Evolutionary conservation across 1,284 basidiomycete species (phyloP).

Genomic region (Fomitopsis pinicola): DNA sequence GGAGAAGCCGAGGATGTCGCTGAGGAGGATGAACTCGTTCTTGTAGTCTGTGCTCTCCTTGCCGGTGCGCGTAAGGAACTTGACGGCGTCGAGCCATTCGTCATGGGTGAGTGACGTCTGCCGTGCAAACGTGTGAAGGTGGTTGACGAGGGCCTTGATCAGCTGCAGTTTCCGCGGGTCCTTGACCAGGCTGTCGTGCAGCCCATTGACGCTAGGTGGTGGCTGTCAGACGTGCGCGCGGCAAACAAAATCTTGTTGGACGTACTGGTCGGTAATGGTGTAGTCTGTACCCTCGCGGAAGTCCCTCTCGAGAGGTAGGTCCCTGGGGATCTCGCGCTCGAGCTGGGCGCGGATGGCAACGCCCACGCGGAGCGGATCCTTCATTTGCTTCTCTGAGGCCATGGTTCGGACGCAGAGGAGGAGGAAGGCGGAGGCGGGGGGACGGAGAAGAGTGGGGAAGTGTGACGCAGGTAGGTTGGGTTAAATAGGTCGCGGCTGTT

Average conservation of each 20-base stretch:
- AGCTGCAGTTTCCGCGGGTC: constrained; percentile 33
- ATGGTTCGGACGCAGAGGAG: constrained; percentile 7
- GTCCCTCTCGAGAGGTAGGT: constrained; percentile 33
- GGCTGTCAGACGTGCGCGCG: not conserved
- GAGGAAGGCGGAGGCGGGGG: not conserved
- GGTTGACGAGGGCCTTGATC: constrained; percentile 32
- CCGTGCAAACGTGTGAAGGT: constrained; percentile 37
- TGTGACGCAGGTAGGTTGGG: not conserved
- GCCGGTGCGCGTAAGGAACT: constrained; percentile 32
- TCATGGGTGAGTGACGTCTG: constrained; percentile 34
- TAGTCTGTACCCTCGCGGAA: constrained; percentile 30
- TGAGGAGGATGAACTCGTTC: constrained; percentile 40
- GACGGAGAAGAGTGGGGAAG: not conserved
- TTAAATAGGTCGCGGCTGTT: not conserved
- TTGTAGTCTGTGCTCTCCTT: constrained; percentile 36
- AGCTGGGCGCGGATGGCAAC: constrained; percentile 34
- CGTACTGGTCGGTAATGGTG: constrained; percentile 32
- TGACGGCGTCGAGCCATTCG: constrained; percentile 34
- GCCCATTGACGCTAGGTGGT: constrained; percentile 22
- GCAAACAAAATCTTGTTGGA: not conserved
- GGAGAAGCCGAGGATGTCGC: constrained; percentile 36
- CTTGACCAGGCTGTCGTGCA: constrained; percentile 29
- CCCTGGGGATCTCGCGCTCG: constrained; percentile 30
- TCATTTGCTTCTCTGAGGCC: constrained; percentile 29
- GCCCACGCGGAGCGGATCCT: constrained; percentile 32